Conservation (phyloP, 108 stramenopile species). For the Skeletonema grethae region DNA sequence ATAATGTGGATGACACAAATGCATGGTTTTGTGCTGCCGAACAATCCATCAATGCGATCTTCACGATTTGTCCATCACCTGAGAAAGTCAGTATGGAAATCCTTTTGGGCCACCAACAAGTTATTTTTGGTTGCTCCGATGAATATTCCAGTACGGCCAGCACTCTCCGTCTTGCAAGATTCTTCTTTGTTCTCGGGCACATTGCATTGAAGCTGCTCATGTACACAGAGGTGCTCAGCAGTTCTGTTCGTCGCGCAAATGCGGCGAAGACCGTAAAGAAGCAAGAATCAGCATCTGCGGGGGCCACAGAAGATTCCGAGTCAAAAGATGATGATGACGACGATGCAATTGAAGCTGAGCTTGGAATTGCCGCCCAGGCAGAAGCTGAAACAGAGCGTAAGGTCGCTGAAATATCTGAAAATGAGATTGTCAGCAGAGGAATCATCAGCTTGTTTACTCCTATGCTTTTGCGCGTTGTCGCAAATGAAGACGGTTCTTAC, state of each 20-base stretch:
- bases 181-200: constrained; percentile 96
- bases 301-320: constrained; percentile 46
- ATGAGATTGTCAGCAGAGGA: constrained; percentile 89
- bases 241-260: constrained; percentile 77
- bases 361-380: constrained; percentile 79
- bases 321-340: constrained; percentile 49
- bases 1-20: constrained; percentile 62
- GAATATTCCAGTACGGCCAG: constrained; percentile 39
- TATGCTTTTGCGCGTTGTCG: constrained; percentile 83
- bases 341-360: constrained; percentile 83
- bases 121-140: constrained; percentile 33
- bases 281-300: constrained; percentile 72
- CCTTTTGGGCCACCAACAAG: constrained; percentile 69
- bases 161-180: constrained; percentile 82
- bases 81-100: constrained; percentile 77
- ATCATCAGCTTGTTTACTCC: constrained; percentile 86
- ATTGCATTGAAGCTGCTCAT: constrained; percentile 92
- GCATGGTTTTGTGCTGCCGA: constrained; percentile 92
- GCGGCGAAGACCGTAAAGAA: constrained; percentile 73
- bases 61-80: constrained; percentile 76
- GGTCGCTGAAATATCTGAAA: constrained; percentile 86
- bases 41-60: constrained; percentile 82
- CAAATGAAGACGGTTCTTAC: constrained; percentile 76
- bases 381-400: constrained; percentile 87
- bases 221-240: constrained; percentile 87